These are phyloP conservation scores for Amauroascus verrucosus DNA, from an alignment of 2,329 filamentous ascomycete genomes.

Conservation along the genomic window DNA sequence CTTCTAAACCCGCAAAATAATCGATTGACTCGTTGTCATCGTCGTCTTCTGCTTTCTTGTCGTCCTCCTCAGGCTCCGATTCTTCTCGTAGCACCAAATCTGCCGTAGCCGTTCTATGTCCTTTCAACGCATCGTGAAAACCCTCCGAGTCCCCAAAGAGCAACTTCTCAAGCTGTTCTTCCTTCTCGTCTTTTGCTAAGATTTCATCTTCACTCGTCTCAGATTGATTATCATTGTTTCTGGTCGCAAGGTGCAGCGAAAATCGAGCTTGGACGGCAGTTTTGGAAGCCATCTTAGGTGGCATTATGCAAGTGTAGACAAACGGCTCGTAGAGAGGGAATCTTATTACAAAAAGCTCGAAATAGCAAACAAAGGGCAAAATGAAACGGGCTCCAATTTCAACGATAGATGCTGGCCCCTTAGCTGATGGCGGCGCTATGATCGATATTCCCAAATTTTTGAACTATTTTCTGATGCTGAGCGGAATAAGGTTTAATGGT, in stretches of 20 bases:
- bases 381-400: background rate
- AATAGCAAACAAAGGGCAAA: background rate
- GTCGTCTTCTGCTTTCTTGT: conserved; percentile 26
- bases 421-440: background rate
- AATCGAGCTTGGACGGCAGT: conserved; percentile 7
- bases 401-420: background rate
- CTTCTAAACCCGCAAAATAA: conserved; percentile 55
- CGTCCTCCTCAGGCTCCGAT: conserved; percentile 24
- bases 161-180: conserved; percentile 75
- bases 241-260: conserved; percentile 19
- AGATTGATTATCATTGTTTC: conserved; percentile 22
- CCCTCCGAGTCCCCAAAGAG: conserved; percentile 81
- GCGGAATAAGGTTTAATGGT: background rate
- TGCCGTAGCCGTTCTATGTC: conserved; percentile 38
- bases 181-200: conserved; percentile 60
- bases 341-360: background rate
- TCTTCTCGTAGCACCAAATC: conserved; percentile 28
- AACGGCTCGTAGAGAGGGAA: background rate
- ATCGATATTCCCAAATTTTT: background rate
- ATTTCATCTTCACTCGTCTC: conserved; percentile 22
- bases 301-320: background rate
- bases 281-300: conserved; percentile 4
- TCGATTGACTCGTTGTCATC: conserved; percentile 42
- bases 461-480: background rate
- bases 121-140: conserved; percentile 65